phyloP scores from a whole-genome alignment of 2,329 filamentous ascomycete species.

The Fusarium sp. region DNA sequence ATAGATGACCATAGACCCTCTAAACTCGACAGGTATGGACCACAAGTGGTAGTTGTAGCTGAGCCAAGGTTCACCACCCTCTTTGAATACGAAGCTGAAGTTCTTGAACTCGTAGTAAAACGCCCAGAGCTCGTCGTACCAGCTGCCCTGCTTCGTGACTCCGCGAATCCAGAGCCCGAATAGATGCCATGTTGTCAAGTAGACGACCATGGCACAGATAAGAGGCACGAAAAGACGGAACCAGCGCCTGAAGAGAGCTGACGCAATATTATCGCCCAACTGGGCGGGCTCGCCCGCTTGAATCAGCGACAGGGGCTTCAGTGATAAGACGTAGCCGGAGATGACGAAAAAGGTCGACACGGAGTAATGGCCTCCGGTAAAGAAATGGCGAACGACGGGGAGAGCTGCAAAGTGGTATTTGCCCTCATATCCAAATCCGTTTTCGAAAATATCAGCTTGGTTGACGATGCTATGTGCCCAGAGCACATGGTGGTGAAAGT shows the following conservation, averaged over 20 bases:
- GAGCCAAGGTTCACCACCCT: constrained; percentile 68
- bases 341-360: constrained; percentile 72
- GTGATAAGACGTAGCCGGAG: constrained; percentile 70
- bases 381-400: constrained; percentile 72
- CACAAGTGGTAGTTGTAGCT: constrained; percentile 71
- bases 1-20: constrained; percentile 76
- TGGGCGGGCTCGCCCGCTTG: constrained; percentile 59
- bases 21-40: constrained; percentile 76
- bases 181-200: constrained; percentile 66
- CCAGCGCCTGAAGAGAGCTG: constrained; percentile 66
- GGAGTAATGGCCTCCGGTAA: constrained; percentile 74
- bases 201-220: constrained; percentile 69
- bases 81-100: constrained; percentile 77
- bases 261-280: constrained; percentile 62
- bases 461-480: constrained; percentile 66
- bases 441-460: constrained; percentile 63
- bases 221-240: constrained; percentile 67
- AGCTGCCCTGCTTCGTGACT: constrained; percentile 57
- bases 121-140: constrained; percentile 65
- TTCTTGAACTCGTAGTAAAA: constrained; percentile 74
- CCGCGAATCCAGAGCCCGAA: constrained; percentile 63
- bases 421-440: constrained; percentile 66
- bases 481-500: constrained; percentile 73
- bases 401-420: constrained; percentile 67
- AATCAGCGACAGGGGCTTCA: constrained; percentile 65